These are phyloP conservation scores for Apiospora pterosperma DNA, from an alignment of 2,329 filamentous ascomycete species.

Conservation along the genomic window DNA sequence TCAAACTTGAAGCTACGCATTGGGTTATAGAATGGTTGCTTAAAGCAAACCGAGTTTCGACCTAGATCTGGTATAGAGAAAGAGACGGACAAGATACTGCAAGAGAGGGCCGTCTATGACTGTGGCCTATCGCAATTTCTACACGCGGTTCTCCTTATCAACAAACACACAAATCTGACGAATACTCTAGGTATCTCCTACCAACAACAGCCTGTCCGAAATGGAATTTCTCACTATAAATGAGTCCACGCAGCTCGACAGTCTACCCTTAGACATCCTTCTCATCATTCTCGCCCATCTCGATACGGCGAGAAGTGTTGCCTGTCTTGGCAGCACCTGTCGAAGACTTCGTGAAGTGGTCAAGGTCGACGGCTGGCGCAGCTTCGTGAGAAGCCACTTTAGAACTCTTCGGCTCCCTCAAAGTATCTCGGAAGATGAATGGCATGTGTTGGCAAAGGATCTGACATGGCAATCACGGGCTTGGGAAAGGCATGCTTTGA, in stretches of 20 bases:
- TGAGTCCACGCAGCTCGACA: conserved; percentile 24
- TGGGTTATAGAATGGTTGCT: no score
- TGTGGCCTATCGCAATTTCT: not conserved
- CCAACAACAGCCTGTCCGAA: not conserved
- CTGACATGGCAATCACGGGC: conserved; percentile 49
- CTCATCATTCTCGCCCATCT: conserved; percentile 45
- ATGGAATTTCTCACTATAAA: not conserved
- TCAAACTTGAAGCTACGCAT: not conserved
- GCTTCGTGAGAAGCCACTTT: conserved; percentile 45
- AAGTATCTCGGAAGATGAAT: conserved; percentile 21
- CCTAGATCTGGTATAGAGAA: conserved; percentile 7
- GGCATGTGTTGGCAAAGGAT: conserved; percentile 38
- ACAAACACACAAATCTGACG: not conserved
- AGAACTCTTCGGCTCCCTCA: conserved; percentile 32
- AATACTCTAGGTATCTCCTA: not conserved
- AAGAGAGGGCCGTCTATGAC: not conserved
- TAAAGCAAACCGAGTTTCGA: conserved; percentile 13
- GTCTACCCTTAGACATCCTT: conserved; percentile 48
- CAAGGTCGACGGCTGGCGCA: conserved; percentile 43
- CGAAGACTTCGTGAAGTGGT: conserved; percentile 36
- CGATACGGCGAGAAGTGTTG: conserved; percentile 45
- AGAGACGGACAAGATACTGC: not conserved
- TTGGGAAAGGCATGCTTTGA: conserved; percentile 46
- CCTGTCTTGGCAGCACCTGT: conserved; percentile 37
- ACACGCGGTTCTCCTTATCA: not conserved